Evolutionary conservation across 495 filamentous ascomycete genomes (phyloP).

Genomic region (Aspergillus wentii): DNA sequence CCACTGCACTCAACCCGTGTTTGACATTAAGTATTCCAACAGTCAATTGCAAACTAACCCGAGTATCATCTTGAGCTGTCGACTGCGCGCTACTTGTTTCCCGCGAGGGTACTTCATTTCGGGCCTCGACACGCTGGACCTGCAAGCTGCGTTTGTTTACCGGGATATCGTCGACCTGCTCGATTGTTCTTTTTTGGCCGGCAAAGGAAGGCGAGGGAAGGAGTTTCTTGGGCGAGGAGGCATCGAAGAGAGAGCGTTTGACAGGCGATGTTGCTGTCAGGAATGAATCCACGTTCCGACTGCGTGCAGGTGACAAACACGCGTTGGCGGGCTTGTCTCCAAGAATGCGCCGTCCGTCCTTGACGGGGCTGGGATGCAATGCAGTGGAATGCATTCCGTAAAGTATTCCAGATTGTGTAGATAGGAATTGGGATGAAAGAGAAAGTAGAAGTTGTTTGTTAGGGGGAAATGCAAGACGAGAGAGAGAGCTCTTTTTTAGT

Average conservation of each 20-base stretch:
- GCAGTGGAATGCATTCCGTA: slow-evolving; percentile 23
- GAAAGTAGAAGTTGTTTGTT: not conserved
- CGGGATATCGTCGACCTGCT: slow-evolving; percentile 28
- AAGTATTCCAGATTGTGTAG: too few relatives aligned
- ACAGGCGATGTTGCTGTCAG: slow-evolving; percentile 21
- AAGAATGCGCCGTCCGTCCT: slow-evolving; percentile 40
- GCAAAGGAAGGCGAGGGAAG: slow-evolving; percentile 36
- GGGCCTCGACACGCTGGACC: slow-evolving; percentile 3
- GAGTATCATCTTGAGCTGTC: slow-evolving; percentile 6
- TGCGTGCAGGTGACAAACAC: slow-evolving; percentile 35
- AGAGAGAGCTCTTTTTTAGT: too few relatives aligned
- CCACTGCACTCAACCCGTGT: too few relatives aligned
- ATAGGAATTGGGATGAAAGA: slow-evolving; percentile 2
- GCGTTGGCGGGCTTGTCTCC: slow-evolving; percentile 43
- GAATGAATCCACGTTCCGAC: slow-evolving; percentile 20
- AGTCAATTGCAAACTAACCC: slow-evolving; percentile 19
- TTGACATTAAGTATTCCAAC: too few relatives aligned
- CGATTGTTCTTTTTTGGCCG: slow-evolving; percentile 40
- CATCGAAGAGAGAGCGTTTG: slow-evolving; percentile 27
- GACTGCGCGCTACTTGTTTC: not conserved
- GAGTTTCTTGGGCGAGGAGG: slow-evolving; percentile 28
- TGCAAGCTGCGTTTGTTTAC: slow-evolving; percentile 15
- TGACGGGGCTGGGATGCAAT: slow-evolving; percentile 31
- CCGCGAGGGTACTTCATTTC: too few relatives aligned
- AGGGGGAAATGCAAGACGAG: too few relatives aligned